Base-by-base conservation (phyloP, 2,329 filamentous ascomycete genomes). In the Diaporthe vaccinii region DNA sequence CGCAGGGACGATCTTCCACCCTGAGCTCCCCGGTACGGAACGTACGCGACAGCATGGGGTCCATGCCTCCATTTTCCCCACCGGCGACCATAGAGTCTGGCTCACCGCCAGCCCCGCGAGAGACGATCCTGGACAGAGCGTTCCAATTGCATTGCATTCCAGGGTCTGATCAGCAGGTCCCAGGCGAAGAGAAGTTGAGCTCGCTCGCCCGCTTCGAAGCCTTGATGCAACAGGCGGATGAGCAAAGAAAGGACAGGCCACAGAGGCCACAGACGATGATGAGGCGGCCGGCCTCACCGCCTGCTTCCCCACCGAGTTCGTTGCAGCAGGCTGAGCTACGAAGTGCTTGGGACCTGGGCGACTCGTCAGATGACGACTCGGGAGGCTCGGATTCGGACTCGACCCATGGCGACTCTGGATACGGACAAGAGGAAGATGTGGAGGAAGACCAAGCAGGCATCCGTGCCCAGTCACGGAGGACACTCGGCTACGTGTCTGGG, bases 91-190 rank as follows among this genome's bases (percentile, higher is more conserved):
- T 85, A 3, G 84, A 87, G 55, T 86, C 87, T 1, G 86, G 85
- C 78, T 88, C 89, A 0, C 89, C 90, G 0, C 87, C 89, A 2
- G 83, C 82, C 0, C 89, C 89, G 2, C 87, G 91, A 22, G 91
- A 93, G 82, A 92, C 91, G 0, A 93, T 93, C 70, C 82, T 93
- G n/a, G 91, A 93, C 80, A 84, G 91, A 53, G 91, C 91, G 0
- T 93, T 93, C 78, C 90, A 92, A 78, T 83, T 93, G 83, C 86
- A 89, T 12, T 90, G 85, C 74, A 92, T 93, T 46, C 91, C 91
- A 22, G 91, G 91, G 8, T 89, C 89, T 3, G 90, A 91, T 15
- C 85, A 88, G 68, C 78, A 82, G 1, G 22, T 86, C 2, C 87
- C 88, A 0, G 91, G 91, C 5, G 90, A 92, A 76, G 90, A 92